Evolutionary conservation across 2,329 filamentous ascomycete species (phyloP), one percentile per base, ranked within the genome.

Genomic region (Cucurbitaria berberidis): DNA sequence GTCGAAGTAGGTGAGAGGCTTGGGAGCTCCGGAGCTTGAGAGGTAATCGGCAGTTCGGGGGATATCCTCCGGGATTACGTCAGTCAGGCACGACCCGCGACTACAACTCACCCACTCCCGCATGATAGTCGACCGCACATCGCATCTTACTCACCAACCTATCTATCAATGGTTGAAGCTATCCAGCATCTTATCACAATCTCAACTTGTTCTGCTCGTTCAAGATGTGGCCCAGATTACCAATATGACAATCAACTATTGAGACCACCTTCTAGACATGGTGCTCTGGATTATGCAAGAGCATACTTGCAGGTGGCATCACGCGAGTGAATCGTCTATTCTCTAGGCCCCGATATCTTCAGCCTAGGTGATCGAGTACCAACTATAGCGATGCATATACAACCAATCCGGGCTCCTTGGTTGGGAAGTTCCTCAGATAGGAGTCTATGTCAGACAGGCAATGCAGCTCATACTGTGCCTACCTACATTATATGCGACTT

Each of bases 31-130:
- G 43, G 34, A 39, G 42, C 26, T 51, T 44, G 44, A 44, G 41
- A 54, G 35, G 47, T 45, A 34, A 26, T 57, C 55, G 46, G 56
- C 46, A 40, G 30, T 51, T 57, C 53, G 57, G 48, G 48, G 19
- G 32, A 26, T 29, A 39, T 13, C n/a, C 36, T 41, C 44, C 32
- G 36, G 24, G 43, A 38, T 51, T 62, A 62, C 59, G 59, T 62
- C 55, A 61, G 39, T 61, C 55, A 57, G 50, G 58, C 56, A 51
- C 51, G 35, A 48, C 47, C 35, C 35, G 13, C 30, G 4, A 36
- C 34, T 18, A 36, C 34, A n/a, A 34, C n/a, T n/a, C n/a, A n/a
- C n/a, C n/a, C n/a, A n/a, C n/a, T n/a, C n/a, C n/a, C n/a, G n/a
- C n/a, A n/a, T n/a, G n/a, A n/a, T n/a, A n/a, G n/a, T n/a, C n/a